Percentiles rank a stretch among this genome's conserved stretches.
These are phyloP conservation scores for Quercus bicolor DNA, from an alignment of 306 rosid species.

Conservation along the genomic window DNA sequence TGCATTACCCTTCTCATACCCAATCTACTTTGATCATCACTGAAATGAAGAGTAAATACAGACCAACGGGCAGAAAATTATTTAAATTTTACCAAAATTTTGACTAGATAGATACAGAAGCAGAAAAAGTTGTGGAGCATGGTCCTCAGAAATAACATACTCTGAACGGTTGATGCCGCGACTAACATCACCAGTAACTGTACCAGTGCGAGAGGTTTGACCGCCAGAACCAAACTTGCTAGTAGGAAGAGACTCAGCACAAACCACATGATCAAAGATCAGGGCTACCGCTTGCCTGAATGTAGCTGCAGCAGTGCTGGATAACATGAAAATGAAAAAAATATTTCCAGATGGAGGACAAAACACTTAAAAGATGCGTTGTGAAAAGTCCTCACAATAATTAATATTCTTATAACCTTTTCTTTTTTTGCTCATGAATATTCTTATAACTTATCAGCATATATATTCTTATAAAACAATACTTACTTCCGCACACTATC, in stretches of 20 bases:
- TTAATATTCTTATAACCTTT: not conserved
- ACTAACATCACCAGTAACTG: constrained; percentile 76
- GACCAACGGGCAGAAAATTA: not conserved
- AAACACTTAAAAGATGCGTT: constrained; percentile 2
- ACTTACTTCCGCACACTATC: constrained; percentile 91
- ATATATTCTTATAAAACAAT: not conserved
- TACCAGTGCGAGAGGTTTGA: constrained; percentile 69
- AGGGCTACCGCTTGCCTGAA: constrained; percentile 97
- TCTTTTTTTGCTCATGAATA: too few relatives aligned
- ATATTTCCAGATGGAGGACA: constrained; percentile 8
- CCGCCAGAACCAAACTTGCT: constrained; percentile 74
- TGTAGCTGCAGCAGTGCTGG: constrained; percentile 98
- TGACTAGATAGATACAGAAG: not conserved
- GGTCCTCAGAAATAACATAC: constrained; percentile 44
- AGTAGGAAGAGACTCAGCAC: constrained; percentile 85
- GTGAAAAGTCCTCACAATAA: constrained; percentile 4
- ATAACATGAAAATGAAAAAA: constrained; percentile 40
- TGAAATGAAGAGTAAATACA: not conserved
- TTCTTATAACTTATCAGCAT: too few relatives aligned
- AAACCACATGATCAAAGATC: constrained; percentile 76
- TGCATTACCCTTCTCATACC: not conserved
- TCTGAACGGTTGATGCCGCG: constrained; percentile 68
- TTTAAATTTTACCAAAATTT: not conserved
- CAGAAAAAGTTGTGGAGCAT: constrained; percentile 11
- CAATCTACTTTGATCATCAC: not conserved